Conservation (phyloP, 169 alveolate genomes). For the Plasmodium yoelii region DNA sequence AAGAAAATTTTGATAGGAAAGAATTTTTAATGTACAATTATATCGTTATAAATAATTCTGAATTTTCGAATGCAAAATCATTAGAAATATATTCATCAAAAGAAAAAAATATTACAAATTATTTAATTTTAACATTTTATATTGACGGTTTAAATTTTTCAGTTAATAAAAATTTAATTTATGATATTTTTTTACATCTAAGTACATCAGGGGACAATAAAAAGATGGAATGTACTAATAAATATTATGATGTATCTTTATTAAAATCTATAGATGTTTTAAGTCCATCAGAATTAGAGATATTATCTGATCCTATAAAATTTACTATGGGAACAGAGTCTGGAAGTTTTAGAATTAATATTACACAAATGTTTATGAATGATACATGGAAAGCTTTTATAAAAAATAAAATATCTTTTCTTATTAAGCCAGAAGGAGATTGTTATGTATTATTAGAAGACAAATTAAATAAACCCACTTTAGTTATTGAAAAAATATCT, state of each 20-base stretch:
- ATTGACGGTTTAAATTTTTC: constrained; percentile 41
- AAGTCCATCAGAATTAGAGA: constrained; percentile 62
- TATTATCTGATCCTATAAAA: constrained; percentile 29
- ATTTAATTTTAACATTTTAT: constrained; percentile 53
- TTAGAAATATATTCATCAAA: constrained; percentile 38
- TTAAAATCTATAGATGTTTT: constrained; percentile 48
- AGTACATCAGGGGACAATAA: constrained; percentile 22
- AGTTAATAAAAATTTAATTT: constrained; percentile 2
- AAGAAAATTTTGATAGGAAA: constrained; percentile 30
- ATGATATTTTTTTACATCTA: constrained; percentile 32
- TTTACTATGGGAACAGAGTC: constrained; percentile 39
- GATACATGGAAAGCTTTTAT: constrained; percentile 61
- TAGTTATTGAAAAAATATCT: constrained; percentile 49
- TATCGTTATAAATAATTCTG: constrained; percentile 42
- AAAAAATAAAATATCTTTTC: constrained; percentile 62
- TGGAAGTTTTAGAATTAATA: constrained; percentile 43
- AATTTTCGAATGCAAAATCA: constrained; percentile 19
- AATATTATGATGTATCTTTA: constrained; percentile 25
- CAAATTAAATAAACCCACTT: constrained; percentile 46
- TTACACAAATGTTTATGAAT: constrained; percentile 37
- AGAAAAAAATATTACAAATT: constrained; percentile 20
- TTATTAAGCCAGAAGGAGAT: constrained; percentile 44
- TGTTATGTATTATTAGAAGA: constrained; percentile 57
- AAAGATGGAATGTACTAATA: constrained; percentile 10
- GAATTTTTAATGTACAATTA: constrained; percentile 57